Evolutionary conservation across 768 basidiomycete species (phyloP).

Genomic region (Chlorophyllum brunneum): DNA sequence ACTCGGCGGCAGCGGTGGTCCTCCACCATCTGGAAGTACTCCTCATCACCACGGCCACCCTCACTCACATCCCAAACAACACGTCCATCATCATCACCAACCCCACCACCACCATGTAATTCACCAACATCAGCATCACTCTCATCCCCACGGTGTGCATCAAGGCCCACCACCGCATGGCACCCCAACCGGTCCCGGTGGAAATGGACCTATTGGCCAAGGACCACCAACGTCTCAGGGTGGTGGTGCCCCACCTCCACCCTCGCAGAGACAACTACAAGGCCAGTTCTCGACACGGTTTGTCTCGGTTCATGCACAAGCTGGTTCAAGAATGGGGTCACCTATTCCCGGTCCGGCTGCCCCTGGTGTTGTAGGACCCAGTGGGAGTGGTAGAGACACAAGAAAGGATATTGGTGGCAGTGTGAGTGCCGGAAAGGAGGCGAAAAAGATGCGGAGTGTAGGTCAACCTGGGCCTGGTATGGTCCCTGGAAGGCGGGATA

Average conservation of each 20-base stretch:
- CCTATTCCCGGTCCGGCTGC: conserved; percentile 9
- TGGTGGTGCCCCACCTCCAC: background rate
- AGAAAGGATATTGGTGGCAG: conserved; percentile 9
- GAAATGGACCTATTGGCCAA: background rate
- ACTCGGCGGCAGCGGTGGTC: background rate
- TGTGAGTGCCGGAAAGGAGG: conserved; percentile 8
- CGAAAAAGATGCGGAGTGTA: conserved; percentile 7
- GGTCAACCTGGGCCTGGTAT: background rate
- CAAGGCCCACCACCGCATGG: background rate
- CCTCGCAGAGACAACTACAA: conserved; percentile 9
- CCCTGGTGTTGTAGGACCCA: background rate
- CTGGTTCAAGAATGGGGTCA: conserved; percentile 10
- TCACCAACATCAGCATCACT: conserved; percentile 1
- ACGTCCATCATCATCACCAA: conserved; percentile 2
- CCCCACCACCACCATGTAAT: conserved; percentile 1
- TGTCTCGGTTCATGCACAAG: conserved; percentile 3
- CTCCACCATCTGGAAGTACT: conserved; percentile 2
- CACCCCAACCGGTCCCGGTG: background rate
- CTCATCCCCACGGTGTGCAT: conserved; percentile 1
- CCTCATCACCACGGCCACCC: conserved; percentile 3
- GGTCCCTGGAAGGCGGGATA: conserved; percentile 7
- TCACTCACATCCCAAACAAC: conserved; percentile 1
- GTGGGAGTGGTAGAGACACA: background rate
- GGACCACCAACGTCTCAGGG: conserved; percentile 1
- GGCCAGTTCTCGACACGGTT: conserved; percentile 10